Base-by-base conservation (phyloP, 371 early-diverging fungal species). In the Phascolomyces articulosus region DNA sequence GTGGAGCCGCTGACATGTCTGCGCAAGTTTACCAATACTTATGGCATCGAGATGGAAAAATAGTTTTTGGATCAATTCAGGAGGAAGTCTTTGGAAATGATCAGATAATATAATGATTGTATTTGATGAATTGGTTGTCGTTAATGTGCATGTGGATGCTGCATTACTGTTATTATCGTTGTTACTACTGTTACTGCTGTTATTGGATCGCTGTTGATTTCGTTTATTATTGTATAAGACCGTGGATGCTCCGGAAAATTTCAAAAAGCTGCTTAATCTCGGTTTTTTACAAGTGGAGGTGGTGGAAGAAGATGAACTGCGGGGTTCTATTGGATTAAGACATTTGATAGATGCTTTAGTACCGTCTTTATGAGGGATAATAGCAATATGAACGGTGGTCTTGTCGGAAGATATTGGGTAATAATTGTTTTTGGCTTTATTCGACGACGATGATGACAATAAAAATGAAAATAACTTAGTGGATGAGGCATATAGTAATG, bases 51-150 rank as follows among this genome's bases (percentile, higher is more conserved):
- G 64, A 56, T 58, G 67, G 10, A 48, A 40, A 7, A 75, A 21
- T 1, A 78, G 60, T 16, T 60, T 61, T 4, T 64, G 73, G 3
- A 78, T 26, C 15, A 78, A 40, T 58, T 78, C 79, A 34, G 53
- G 54, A 16, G 79, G 79, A 16, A 78, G 58, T 3, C 23, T 58
- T 2, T 62, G 58, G 28, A 69, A 57, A 18, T 7, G 48, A 26
- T 51, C 58, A 44, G 41, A 34, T 49, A 44, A 16, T 0, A 10
- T 58, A 6, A 8, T 59, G 60, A 1, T 15, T 34, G 44, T 44
- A 44, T n/a, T 58, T n/a, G 27, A 9, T 1, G 11, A 34, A 9
- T 6, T 41, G 10, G 27, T 15, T 11, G 24, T 26, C 23, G 26
- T 20, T 38, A 24, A 24, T 40, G 61, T 16, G 6, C 10, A 18